Percentiles rank a stretch among this genome's conserved stretches.
Conservation (phyloP, 2,329 filamentous ascomycete genomes). For the Colletotrichum australisinense region DNA sequence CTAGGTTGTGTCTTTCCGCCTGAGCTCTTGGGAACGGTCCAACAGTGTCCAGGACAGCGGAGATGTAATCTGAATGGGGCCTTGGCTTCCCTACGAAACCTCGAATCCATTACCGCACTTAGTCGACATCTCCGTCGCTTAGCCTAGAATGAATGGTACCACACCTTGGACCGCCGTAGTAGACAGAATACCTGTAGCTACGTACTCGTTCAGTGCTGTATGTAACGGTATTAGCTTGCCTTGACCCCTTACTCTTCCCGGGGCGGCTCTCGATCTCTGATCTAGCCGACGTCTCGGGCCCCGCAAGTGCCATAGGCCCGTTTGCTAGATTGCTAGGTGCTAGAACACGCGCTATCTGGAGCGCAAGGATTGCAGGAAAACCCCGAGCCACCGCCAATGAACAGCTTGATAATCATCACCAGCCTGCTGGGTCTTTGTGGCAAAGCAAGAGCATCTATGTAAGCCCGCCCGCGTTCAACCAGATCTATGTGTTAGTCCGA, state of each 20-base stretch:
- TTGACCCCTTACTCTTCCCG: conserved; percentile 4
- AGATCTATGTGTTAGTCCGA: background rate
- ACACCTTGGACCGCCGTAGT: conserved; percentile 6
- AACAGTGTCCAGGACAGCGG: conserved; percentile 1
- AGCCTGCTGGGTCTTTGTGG: background rate
- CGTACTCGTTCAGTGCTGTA: background rate
- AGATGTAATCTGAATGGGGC: conserved; percentile 20
- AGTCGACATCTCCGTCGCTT: conserved; percentile 29
- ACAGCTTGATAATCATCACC: background rate
- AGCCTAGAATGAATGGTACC: conserved; percentile 2
- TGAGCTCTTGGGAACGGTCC: background rate
- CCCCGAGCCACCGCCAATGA: background rate
- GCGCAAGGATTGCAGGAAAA: background rate
- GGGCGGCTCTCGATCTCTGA: conserved; percentile 35
- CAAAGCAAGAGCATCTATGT: background rate
- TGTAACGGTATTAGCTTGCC: background rate
- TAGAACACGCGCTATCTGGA: background rate
- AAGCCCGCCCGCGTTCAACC: too few relatives aligned
- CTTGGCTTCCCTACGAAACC: conserved; percentile 26
- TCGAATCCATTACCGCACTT: conserved; percentile 33
- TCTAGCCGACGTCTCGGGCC: conserved; percentile 32
- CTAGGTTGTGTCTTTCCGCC: background rate
- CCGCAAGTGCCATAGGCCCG: conserved; percentile 23
- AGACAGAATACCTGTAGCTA: background rate
- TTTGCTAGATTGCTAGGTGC: conserved; percentile 7